Evolutionary conservation across 371 early-diverging fungal genomes (phyloP).

Genomic region (Sporodiniella umbellata): DNA sequence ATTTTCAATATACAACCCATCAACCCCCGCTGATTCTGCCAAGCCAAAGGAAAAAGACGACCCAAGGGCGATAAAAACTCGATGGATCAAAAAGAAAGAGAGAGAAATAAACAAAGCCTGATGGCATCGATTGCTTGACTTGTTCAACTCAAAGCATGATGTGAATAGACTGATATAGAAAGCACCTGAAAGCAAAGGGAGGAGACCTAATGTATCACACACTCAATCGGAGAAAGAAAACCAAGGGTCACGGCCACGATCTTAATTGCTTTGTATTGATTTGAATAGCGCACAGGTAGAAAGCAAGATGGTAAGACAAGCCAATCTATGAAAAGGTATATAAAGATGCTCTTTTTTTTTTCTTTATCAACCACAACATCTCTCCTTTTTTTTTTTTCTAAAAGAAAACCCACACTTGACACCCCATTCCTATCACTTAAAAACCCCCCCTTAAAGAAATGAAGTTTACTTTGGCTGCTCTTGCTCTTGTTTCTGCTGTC

Average conservation of each 20-base stretch:
- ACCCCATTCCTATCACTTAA: conserved; percentile 32
- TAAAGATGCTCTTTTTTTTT: neutral
- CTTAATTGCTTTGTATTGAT: neutral
- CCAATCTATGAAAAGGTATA: too few relatives aligned
- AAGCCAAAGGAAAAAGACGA: too few relatives aligned
- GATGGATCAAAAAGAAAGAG: too few relatives aligned
- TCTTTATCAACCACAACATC: neutral
- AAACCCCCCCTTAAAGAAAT: conserved; percentile 22
- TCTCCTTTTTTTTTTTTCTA: conserved; percentile 2
- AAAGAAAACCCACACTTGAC: neutral
- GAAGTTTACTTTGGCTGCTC: conserved; percentile 25
- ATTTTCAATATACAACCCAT: too few relatives aligned
- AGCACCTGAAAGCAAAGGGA: neutral
- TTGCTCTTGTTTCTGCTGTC: conserved; percentile 18
- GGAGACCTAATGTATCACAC: neutral
- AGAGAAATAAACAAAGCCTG: too few relatives aligned
- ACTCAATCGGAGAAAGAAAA: neutral
- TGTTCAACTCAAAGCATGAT: neutral
- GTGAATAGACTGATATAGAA: neutral
- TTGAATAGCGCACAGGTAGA: too few relatives aligned
- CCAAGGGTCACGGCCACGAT: too few relatives aligned
- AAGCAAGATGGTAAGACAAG: conserved; percentile 1
- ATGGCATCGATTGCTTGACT: too few relatives aligned
- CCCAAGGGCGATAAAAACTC: too few relatives aligned
- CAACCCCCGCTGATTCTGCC: too few relatives aligned